A percentile compares a stretch with the other conserved stretches of the same genome.
phyloP scores from a whole-genome alignment of 352 stramenopile species.

The Plasmopara viticola region DNA sequence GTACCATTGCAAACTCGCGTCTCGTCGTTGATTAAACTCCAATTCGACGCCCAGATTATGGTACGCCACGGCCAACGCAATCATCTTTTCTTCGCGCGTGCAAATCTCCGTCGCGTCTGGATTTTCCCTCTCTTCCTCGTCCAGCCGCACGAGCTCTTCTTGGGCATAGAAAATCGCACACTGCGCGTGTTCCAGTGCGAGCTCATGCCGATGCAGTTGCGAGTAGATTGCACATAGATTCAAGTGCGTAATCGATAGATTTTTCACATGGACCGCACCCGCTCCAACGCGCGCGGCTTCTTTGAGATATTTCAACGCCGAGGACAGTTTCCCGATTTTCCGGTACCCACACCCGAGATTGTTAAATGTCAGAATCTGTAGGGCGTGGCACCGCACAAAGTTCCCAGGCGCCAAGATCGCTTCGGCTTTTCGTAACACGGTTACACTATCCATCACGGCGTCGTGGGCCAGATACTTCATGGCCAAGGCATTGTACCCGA shows the following conservation, averaged over 20 bases:
- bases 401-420: slow-evolving; percentile 60
- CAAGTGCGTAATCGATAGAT: slow-evolving; percentile 74
- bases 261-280: slow-evolving; percentile 47
- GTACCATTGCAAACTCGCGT: slow-evolving; percentile 79
- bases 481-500: slow-evolving; percentile 71
- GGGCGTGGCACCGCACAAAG: slow-evolving; percentile 53
- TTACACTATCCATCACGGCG: slow-evolving; percentile 61
- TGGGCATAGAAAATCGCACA: slow-evolving; percentile 78
- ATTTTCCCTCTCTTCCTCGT: slow-evolving; percentile 8
- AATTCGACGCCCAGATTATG: slow-evolving; percentile 77
- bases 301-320: slow-evolving; percentile 67
- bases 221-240: slow-evolving; percentile 81
- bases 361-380: slow-evolving; percentile 79
- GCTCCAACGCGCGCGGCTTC: slow-evolving; percentile 62
- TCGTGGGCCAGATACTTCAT: slow-evolving; percentile 55
- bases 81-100: slow-evolving; percentile 64
- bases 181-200: slow-evolving; percentile 68
- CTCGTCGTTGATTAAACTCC: slow-evolving; percentile 62
- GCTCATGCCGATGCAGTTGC: slow-evolving; percentile 60
- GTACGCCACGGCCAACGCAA: slow-evolving; percentile 72
- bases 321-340: slow-evolving; percentile 67
- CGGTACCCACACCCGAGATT: slow-evolving; percentile 80
- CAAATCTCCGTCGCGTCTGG: slow-evolving; percentile 46
- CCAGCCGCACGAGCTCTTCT: slow-evolving; percentile 60
- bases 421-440: slow-evolving; percentile 66